These are phyloP conservation scores for Pseudopithomyces chartarum DNA, from an alignment of 2,329 filamentous ascomycete species.

Conservation along the genomic window DNA sequence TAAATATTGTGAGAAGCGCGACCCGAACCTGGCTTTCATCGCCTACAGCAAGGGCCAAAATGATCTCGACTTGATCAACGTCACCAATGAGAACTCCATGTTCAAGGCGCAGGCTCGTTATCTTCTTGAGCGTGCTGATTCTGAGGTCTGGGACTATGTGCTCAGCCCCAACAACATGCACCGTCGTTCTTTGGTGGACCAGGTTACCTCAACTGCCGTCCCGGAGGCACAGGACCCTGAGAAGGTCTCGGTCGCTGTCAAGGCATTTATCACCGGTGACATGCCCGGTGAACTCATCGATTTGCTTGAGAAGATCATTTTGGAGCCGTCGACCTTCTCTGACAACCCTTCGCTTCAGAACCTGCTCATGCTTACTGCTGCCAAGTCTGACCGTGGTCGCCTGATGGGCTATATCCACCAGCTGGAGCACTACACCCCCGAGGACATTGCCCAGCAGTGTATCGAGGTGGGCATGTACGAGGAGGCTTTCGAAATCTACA, in stretches of 20 bases:
- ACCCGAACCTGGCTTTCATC: slow-evolving; percentile 93
- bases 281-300: slow-evolving; percentile 94
- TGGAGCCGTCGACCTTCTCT: slow-evolving; percentile 99
- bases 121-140: slow-evolving; percentile 85
- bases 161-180: slow-evolving; percentile 95
- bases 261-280: slow-evolving; percentile 89
- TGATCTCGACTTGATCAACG: slow-evolving; percentile 93
- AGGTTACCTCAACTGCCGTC: slow-evolving; percentile 94
- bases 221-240: slow-evolving; percentile 87
- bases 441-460: slow-evolving; percentile 91
- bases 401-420: slow-evolving; percentile 97
- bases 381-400: slow-evolving; percentile 92
- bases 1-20: slow-evolving; percentile 98
- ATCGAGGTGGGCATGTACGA: slow-evolving; percentile 94
- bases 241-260: slow-evolving; percentile 92
- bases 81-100: slow-evolving; percentile 99
- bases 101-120: slow-evolving; percentile 98
- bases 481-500: slow-evolving; percentile 97
- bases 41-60: slow-evolving; percentile 97
- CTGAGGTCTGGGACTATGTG: slow-evolving; percentile 93
- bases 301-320: slow-evolving; percentile 96
- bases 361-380: slow-evolving; percentile 91
- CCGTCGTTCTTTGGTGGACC: slow-evolving; percentile 89
- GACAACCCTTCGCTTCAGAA: slow-evolving; percentile 98
- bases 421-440: slow-evolving; percentile 84